phyloP scores from a whole-genome alignment of 75 land plant species.

The Larix kaempferi region DNA sequence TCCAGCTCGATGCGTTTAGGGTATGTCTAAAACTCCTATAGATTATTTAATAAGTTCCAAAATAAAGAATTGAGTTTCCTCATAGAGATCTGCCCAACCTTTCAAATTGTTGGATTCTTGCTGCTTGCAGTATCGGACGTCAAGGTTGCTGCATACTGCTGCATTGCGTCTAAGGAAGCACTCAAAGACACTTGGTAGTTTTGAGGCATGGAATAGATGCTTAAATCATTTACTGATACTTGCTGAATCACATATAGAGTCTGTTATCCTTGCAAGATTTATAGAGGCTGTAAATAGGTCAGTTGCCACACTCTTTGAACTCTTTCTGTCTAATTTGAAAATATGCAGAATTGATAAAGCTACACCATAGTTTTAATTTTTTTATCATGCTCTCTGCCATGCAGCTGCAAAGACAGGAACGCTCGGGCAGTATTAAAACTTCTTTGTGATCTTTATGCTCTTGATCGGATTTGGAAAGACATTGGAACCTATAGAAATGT shows the following conservation, averaged over 20 bases:
- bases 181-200: slow-evolving; percentile 81
- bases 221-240: slow-evolving; percentile 89
- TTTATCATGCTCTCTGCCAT: not conserved
- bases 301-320: slow-evolving; percentile 6
- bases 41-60: not conserved
- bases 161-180: slow-evolving; percentile 84
- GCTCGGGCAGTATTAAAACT: slow-evolving; percentile 68
- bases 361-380: slow-evolving; percentile 1
- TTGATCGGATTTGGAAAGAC: slow-evolving; percentile 98
- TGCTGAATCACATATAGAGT: slow-evolving; percentile 97
- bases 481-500: slow-evolving; percentile 94
- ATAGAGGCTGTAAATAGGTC: slow-evolving; percentile 80
- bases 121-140: slow-evolving; percentile 85
- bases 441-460: slow-evolving; percentile 91
- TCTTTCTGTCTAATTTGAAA: not conserved
- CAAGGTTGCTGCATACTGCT: slow-evolving; percentile 85
- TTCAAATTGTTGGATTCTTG: not conserved
- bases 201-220: slow-evolving; percentile 98
- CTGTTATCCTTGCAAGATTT: slow-evolving; percentile 88
- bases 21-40: slow-evolving; percentile 24
- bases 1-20: slow-evolving; percentile 93
- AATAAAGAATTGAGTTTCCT: not conserved
- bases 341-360: not conserved
- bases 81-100: not conserved
- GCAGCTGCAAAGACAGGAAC: slow-evolving; percentile 75